Evolutionary conservation across 225 moss, liverwort and hornwort genomes (phyloP).

Genomic region (Marchantia paleacea): DNA sequence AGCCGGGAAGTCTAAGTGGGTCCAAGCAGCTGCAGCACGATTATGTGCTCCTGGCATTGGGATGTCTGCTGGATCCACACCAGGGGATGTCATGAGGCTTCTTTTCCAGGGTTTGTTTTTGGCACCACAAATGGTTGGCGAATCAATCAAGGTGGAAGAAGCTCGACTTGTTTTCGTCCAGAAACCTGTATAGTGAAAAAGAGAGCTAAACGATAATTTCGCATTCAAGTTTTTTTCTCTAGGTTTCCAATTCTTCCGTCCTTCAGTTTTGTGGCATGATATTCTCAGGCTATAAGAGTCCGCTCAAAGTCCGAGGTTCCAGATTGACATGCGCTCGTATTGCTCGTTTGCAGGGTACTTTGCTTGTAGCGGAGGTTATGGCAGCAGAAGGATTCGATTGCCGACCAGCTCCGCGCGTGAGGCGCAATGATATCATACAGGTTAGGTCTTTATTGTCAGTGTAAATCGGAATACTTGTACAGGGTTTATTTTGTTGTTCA

Average conservation of each 20-base stretch:
- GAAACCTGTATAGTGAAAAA: not conserved
- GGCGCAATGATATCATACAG: constrained; percentile 88
- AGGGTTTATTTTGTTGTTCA: no score
- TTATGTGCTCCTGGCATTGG: constrained; percentile 90
- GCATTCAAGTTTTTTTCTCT: not conserved
- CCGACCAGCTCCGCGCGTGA: constrained; percentile 76
- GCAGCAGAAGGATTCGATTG: constrained; percentile 83
- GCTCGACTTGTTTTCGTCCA: constrained; percentile 5
- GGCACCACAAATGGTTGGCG: constrained; percentile 97
- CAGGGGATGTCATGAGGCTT: constrained; percentile 79
- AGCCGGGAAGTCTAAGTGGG: constrained; percentile 80
- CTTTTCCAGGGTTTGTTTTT: constrained; percentile 93
- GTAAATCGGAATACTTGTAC: no score
- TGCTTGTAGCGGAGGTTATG: constrained; percentile 95
- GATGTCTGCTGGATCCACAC: constrained; percentile 76
- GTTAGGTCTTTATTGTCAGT: constrained; percentile 19
- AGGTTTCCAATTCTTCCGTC: not conserved
- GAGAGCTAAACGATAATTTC: not conserved
- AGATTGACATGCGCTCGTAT: not conserved
- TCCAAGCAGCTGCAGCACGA: constrained; percentile 85
- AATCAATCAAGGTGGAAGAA: constrained; percentile 66
- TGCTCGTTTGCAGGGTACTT: constrained; percentile 51
- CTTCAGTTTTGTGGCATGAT: not conserved
- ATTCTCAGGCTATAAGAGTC: not conserved
- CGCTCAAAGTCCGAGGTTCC: no score